Evolutionary conservation across 345 rosid species (phyloP).

Genomic region (Eucalyptus tenuipes): DNA sequence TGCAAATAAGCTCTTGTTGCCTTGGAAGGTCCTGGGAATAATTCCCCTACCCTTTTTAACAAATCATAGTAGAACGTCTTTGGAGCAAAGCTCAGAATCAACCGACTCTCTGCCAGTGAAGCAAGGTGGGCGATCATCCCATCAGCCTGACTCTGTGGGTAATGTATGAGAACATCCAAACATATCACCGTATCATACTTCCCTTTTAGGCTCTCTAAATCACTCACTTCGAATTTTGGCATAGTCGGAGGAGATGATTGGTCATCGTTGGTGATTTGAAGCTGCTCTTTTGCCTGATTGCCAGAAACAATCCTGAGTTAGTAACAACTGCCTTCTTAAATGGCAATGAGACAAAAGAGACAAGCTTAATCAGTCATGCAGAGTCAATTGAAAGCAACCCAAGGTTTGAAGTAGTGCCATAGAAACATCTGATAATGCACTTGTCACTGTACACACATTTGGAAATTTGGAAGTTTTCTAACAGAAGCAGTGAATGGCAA

Average conservation of each 20-base stretch:
- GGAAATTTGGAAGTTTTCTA: not conserved
- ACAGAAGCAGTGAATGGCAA: not conserved
- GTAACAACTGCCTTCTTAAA: not conserved
- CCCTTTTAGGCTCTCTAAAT: conserved; percentile 72
- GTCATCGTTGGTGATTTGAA: conserved; percentile 11
- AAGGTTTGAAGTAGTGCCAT: not conserved
- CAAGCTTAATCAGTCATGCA: not conserved
- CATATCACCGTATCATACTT: conserved; percentile 78
- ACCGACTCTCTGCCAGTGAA: conserved; percentile 70
- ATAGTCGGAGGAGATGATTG: conserved; percentile 3
- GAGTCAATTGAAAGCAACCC: not conserved
- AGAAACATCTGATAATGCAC: not conserved
- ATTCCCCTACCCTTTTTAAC: conserved; percentile 78
- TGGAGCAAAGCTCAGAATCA: conserved; percentile 85
- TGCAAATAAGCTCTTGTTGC: conserved; percentile 93
- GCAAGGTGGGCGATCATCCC: conserved; percentile 94
- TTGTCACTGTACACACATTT: not conserved
- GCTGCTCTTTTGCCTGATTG: conserved; percentile 61
- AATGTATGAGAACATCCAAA: conserved; percentile 86
- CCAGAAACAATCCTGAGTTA: not conserved
- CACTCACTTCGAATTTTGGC: conserved; percentile 78
- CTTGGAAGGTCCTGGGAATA: conserved; percentile 97
- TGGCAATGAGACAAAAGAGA: not conserved
- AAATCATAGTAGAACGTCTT: conserved; percentile 78
- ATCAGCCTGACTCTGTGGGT: conserved; percentile 88